These are phyloP conservation scores for Macroventuria anomochaeta DNA, from an alignment of 2,329 filamentous ascomycete species.

Conservation along the genomic window DNA sequence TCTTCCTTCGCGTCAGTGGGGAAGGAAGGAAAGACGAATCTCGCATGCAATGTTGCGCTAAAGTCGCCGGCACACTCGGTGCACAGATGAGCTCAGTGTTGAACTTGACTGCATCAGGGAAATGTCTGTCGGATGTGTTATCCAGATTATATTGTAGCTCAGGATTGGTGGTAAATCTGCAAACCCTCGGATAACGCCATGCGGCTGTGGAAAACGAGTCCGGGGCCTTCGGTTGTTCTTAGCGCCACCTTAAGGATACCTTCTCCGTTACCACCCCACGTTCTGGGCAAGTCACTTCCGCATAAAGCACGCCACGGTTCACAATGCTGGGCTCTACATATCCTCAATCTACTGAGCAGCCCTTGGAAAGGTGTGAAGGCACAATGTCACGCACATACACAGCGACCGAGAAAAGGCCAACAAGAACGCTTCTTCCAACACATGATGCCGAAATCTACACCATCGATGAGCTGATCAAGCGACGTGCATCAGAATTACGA, in stretches of 20 bases:
- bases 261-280: constrained; percentile 12
- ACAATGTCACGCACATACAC: constrained; percentile 24
- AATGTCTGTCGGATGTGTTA: neutral
- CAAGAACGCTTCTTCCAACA: constrained; percentile 7
- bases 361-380: neutral
- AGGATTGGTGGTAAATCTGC: constrained; percentile 19
- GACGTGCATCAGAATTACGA: constrained; percentile 25
- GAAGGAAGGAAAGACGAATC: neutral
- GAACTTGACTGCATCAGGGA: neutral
- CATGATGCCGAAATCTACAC: constrained; percentile 27
- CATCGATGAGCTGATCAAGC: constrained; percentile 35
- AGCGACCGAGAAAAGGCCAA: constrained; percentile 10
- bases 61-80: neutral
- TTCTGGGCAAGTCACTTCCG: constrained; percentile 10
- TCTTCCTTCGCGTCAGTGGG: constrained; percentile 12
- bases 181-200: constrained; percentile 8
- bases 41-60: neutral
- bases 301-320: constrained; percentile 17
- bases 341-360: neutral
- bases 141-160: neutral
- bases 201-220: constrained; percentile 18
- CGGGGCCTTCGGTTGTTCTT: constrained; percentile 1
- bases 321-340: constrained; percentile 13
- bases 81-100: neutral
- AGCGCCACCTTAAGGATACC: constrained; percentile 10